Evolutionary conservation across 495 filamentous ascomycete species (phyloP), one percentile per base, ranked within the genome.

Genomic region (Penicillium odoratum): DNA sequence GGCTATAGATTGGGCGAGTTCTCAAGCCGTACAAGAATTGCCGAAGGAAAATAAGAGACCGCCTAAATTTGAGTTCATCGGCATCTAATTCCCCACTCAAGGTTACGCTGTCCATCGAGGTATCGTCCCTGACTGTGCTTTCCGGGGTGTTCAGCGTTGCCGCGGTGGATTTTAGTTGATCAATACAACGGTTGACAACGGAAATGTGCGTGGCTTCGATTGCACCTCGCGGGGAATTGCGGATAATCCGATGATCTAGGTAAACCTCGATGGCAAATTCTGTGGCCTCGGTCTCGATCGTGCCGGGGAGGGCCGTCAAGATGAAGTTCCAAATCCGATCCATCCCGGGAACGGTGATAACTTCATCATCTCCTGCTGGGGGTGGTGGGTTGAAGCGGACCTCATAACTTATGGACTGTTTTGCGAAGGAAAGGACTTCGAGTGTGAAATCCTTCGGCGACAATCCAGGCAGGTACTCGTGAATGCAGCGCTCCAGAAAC

Each of bases 311-410:
- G 11, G 90, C 86, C 18, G 80, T 85, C 48, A 97, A 67, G 16
- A 93, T 85, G 64, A 96, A 85, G 15, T 82, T 84, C 93, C 93
- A 98, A 48, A 97, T 76, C 43, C 90, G 80, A 51, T 94, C 90
- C 49, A 90, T 79, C 8, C 87, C 88, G 16, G 81, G 75, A 50
- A 88, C 79, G 13, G 77, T 64, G 21, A 85, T 73, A 7, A 80
- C 66, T 30, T 78, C 73, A 56, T 80, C 68, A 34, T 79, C 81
- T 10, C 61, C 67, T 4, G 70, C 71, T 26, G 67, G 53, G 4
- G 67, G 56, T 8, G 73, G 69, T 4, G 74, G 72, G 21, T 76
- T 69, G 61, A 77, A 70, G n/a, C 76, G 72, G 29, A 75, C 62
- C 43, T 80, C 70, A 36, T 84, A 83, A 26, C 61, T 63, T n/a